Evolutionary conservation across 192 early-diverging fungal genomes (phyloP).

Genomic region (Allomyces javanicus): DNA sequence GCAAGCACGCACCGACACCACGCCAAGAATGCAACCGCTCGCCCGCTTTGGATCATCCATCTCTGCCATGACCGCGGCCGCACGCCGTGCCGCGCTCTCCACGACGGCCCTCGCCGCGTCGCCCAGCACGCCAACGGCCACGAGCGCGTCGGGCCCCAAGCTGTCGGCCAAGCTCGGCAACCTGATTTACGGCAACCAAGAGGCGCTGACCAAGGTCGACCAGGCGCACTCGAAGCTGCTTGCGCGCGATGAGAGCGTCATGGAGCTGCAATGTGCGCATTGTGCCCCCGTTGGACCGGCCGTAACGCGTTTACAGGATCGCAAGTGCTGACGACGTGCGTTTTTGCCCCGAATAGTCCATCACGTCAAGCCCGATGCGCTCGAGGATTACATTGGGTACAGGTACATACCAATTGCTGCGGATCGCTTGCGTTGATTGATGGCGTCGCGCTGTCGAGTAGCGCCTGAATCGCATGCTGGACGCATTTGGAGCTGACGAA

Average conservation of each 20-base stretch:
- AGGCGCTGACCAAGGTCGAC: constrained; percentile 1
- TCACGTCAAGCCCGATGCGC: constrained; percentile 60
- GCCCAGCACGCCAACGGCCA: too few relatives aligned
- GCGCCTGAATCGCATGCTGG: not conserved
- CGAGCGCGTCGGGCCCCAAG: too few relatives aligned
- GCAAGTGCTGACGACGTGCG: constrained; percentile 1
- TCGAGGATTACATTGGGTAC: constrained; percentile 64
- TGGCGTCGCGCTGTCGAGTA: not conserved
- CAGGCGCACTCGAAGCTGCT: constrained; percentile 56
- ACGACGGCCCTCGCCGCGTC: too few relatives aligned
- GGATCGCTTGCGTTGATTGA: not conserved
- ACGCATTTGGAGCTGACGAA: not conserved
- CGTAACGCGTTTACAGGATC: not conserved
- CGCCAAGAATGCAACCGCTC: too few relatives aligned
- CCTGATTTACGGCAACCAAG: constrained; percentile 7
- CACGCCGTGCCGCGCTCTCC: too few relatives aligned
- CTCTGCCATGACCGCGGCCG: too few relatives aligned
- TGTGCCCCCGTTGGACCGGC: not conserved
- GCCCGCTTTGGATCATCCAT: too few relatives aligned
- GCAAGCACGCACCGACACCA: too few relatives aligned
- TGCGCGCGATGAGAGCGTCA: constrained; percentile 71
- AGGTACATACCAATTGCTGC: constrained; percentile 13
- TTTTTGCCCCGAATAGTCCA: constrained; percentile 30
- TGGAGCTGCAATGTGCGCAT: constrained; percentile 44
- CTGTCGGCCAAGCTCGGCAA: not conserved